phyloP scores from a whole-genome alignment of 2,329 filamentous ascomycete genomes.

The Fusarium redolens region DNA sequence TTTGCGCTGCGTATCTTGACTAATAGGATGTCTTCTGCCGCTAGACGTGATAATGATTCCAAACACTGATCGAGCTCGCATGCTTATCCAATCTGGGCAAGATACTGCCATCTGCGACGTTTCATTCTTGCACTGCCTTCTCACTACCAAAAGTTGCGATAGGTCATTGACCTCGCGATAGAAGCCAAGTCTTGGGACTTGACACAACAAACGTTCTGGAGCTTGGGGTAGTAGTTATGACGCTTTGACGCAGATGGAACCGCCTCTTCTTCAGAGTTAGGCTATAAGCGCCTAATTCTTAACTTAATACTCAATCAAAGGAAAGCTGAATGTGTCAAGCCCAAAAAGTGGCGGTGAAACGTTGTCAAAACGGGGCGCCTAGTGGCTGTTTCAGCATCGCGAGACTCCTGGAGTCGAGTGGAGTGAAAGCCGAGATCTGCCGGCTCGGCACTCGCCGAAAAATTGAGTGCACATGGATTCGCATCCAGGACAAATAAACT shows the following conservation, averaged over 20 bases:
- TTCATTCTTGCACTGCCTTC: not conserved
- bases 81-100: not conserved
- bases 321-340: not conserved
- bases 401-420: not conserved
- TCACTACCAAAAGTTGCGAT: not conserved
- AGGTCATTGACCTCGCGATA: not conserved
- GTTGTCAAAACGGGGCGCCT: not conserved
- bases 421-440: not conserved
- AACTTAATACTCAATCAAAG: not conserved
- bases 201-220: not conserved
- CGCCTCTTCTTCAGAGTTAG: not conserved
- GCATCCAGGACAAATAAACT: not conserved
- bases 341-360: not conserved
- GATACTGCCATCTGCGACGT: not conserved
- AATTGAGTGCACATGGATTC: not conserved
- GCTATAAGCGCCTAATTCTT: not conserved
- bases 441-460: not conserved
- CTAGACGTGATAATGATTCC: not conserved
- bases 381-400: not conserved
- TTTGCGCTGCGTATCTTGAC: not conserved
- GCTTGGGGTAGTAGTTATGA: not conserved
- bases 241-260: not conserved
- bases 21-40: accelerated
- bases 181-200: not conserved
- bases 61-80: not conserved